Evolutionary conservation across 768 basidiomycete species (phyloP).

Genomic region (Crucibulum laeve): DNA sequence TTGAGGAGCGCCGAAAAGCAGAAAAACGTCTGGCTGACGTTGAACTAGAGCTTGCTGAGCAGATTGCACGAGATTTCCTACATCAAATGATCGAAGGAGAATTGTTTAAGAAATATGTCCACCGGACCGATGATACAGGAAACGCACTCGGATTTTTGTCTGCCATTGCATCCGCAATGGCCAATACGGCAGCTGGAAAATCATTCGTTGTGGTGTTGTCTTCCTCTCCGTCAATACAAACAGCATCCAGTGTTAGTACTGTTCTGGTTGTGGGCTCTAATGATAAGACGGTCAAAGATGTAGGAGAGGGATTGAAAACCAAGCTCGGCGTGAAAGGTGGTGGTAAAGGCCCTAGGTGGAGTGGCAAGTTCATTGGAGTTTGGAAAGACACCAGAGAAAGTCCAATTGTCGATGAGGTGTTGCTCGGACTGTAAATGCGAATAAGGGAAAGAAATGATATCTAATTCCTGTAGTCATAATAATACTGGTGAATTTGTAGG

Average conservation of each 20-base stretch:
- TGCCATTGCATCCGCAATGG: constrained; percentile 47
- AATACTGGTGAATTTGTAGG: too few relatives aligned
- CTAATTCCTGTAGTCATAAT: background rate
- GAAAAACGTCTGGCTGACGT: constrained; percentile 69
- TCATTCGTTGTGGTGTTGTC: constrained; percentile 51
- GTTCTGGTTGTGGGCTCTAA: constrained; percentile 60
- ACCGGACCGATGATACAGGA: constrained; percentile 56
- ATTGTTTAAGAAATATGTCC: constrained; percentile 44
- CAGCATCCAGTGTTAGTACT: constrained; percentile 40
- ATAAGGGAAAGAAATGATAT: constrained; percentile 1
- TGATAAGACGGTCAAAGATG: constrained; percentile 53
- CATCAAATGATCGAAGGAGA: constrained; percentile 10
- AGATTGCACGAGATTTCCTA: constrained; percentile 39
- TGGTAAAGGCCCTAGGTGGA: constrained; percentile 73
- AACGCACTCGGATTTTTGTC: constrained; percentile 60
- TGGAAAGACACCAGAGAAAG: constrained; percentile 52
- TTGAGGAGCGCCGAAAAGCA: constrained; percentile 61
- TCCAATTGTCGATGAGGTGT: constrained; percentile 29
- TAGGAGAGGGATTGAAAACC: constrained; percentile 52
- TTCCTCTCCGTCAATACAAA: constrained; percentile 60
- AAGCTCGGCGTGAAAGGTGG: constrained; percentile 70
- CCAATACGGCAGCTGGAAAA: constrained; percentile 15
- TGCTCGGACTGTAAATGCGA: constrained; percentile 21
- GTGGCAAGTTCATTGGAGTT: constrained; percentile 65
- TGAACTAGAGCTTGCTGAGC: constrained; percentile 57